These are phyloP conservation scores for Malus asiatica DNA, from an alignment of 306 rosid species.

Conservation along the genomic window DNA sequence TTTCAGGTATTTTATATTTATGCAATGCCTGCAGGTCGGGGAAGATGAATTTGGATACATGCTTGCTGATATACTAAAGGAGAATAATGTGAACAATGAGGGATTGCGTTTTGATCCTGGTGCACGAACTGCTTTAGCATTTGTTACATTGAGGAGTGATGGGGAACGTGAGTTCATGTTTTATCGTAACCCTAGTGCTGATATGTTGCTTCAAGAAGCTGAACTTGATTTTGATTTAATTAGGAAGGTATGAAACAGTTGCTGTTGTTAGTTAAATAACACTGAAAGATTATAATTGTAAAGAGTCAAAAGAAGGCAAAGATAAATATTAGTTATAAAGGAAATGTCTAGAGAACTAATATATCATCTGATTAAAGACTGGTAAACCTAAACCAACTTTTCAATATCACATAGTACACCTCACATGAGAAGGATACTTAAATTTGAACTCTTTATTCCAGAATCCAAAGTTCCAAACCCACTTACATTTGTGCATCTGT, in stretches of 20 bases:
- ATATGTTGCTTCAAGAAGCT: conserved; percentile 81
- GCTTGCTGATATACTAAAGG: conserved; percentile 83
- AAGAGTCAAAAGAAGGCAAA: not conserved
- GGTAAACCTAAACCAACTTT: not conserved
- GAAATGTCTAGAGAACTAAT: not conserved
- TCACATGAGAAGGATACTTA: not conserved
- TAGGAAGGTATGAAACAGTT: conserved; percentile 48
- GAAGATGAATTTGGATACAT: conserved; percentile 98
- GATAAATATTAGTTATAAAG: not conserved
- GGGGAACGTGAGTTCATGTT: conserved; percentile 99
- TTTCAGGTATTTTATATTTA: not conserved
- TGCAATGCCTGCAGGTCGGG: conserved; percentile 60
- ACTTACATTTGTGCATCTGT: not conserved
- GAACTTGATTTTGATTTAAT: conserved; percentile 73
- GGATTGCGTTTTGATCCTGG: conserved; percentile 90
- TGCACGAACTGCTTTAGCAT: conserved; percentile 95
- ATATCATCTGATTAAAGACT: conserved; percentile 9
- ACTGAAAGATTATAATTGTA: not conserved
- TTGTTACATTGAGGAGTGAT: conserved; percentile 76
- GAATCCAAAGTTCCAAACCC: not conserved
- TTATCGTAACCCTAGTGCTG: conserved; percentile 97
- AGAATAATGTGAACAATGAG: conserved; percentile 72
- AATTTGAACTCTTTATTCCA: conserved; percentile 1
- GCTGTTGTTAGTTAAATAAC: not conserved
- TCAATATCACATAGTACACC: not conserved